These are phyloP conservation scores for Cyclotella atomus DNA, from an alignment of 108 stramenopile species.

Conservation along the genomic window DNA sequence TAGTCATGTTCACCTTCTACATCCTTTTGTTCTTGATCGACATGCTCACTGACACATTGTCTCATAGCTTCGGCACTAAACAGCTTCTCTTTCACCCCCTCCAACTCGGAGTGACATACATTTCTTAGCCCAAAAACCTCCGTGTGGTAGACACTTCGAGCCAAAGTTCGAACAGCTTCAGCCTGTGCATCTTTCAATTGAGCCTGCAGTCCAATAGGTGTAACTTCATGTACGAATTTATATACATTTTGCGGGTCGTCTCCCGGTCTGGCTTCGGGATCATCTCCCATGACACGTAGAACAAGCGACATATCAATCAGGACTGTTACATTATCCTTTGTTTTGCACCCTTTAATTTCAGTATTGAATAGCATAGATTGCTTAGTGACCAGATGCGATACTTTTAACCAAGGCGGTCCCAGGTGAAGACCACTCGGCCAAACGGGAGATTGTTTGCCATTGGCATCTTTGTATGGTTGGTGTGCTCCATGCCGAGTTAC, in stretches of 20 bases:
- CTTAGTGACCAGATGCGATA: constrained; percentile 59
- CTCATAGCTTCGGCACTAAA: not conserved
- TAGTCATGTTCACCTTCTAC: constrained; percentile 40
- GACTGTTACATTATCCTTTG: constrained; percentile 59
- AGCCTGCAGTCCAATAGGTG: constrained; percentile 52
- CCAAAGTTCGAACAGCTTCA: constrained; percentile 49
- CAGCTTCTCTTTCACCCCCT: constrained; percentile 13
- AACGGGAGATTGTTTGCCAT: constrained; percentile 26
- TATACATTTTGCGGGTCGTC: constrained; percentile 56
- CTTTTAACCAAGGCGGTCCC: constrained; percentile 56
- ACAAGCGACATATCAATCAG: constrained; percentile 53
- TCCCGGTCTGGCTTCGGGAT: constrained; percentile 16
- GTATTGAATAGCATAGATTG: constrained; percentile 51
- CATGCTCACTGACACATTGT: not conserved
- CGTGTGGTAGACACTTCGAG: constrained; percentile 54
- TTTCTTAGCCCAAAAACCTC: constrained; percentile 59
- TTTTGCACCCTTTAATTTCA: constrained; percentile 55
- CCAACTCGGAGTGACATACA: constrained; percentile 10
- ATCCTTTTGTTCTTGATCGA: constrained; percentile 19
- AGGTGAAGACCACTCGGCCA: constrained; percentile 59
- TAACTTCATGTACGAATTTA: constrained; percentile 62
- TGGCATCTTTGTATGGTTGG: constrained; percentile 21
- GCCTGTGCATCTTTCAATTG: constrained; percentile 49
- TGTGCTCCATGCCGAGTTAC: constrained; percentile 60
- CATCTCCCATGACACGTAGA: constrained; percentile 62